Base-by-base conservation (phyloP, 805 yeast genomes). In the Teunomyces tritomae region DNA sequence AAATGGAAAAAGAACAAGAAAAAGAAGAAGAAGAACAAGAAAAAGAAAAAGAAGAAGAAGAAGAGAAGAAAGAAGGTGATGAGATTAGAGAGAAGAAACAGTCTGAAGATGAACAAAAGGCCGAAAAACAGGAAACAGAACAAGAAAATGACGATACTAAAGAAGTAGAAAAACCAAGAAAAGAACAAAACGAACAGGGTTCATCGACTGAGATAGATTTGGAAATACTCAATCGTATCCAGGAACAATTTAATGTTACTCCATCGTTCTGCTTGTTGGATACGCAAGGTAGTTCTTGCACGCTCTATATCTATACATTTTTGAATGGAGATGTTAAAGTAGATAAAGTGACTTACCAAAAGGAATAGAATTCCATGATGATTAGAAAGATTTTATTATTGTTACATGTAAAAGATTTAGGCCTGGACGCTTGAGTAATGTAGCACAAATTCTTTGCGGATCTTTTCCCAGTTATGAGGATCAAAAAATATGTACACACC, bases 401-500 rank as follows among this genome's bases (percentile, higher is more conserved):
- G 34, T 40, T 28, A 40, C 32, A 28, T 28, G 33, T 11, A 6
- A 6, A 6, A 17, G 20, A n/a, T 13, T 42, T 51, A 62, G 4
- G 67, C 65, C 44, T 62, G 67, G 34, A 62, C 67, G 5, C 61
- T 68, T 52, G 57, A 70, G 57, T 80, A 80, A 55, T 78, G 80
- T 58, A 80, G 71, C 20, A 79, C 79, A 63, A 80, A 78, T 58
- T 79, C 83, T 65, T 80, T 80, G 50, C 87, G 89, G 54, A 92
- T 90, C 67, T 88, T 89, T 59, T 89, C 96, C 99, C 99, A 94
- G 51, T 87, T 82, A 56, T 85, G 88, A 4, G 98, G 97, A 61
- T 94, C 98, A 64, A 94, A 94, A 65, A 94, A 92, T 20, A 91
- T 84, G 63, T 94, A 94, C 8, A 90, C 83, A 1, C 99, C 98